phyloP scores from a whole-genome alignment of 257 asterid species.

The Phtheirospermum japonicum region DNA sequence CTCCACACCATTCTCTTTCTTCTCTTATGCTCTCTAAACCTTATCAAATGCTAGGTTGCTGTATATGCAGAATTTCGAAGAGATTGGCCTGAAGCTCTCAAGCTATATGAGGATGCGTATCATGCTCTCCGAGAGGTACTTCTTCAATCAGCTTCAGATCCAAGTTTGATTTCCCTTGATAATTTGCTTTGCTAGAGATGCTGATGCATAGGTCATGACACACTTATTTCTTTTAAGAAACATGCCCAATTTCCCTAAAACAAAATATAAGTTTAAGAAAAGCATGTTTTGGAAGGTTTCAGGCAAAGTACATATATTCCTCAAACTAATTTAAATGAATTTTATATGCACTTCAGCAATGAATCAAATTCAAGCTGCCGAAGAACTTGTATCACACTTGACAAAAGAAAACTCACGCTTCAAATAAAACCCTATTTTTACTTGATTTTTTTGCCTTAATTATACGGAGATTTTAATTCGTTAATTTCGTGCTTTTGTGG shows the following conservation, averaged over 20 bases:
- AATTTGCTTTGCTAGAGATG: slow-evolving; percentile 20
- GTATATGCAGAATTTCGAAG: slow-evolving; percentile 93
- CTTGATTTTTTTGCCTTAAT: background rate
- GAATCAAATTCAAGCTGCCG: slow-evolving; percentile 3
- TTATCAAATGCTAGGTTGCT: slow-evolving; percentile 84
- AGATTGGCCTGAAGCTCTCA: slow-evolving; percentile 95
- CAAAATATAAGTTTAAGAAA: background rate
- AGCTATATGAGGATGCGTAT: slow-evolving; percentile 87
- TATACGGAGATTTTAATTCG: background rate
- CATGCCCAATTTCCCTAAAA: background rate
- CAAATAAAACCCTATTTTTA: background rate
- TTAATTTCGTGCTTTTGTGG: background rate
- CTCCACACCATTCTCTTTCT: slow-evolving; percentile 26
- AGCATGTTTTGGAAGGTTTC: background rate
- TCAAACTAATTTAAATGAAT: background rate
- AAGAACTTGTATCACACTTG: background rate
- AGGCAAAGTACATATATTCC: background rate
- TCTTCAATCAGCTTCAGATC: slow-evolving; percentile 19
- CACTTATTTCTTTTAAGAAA: slow-evolving; percentile 4
- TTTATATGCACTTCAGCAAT: slow-evolving; percentile 5
- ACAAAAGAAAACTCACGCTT: background rate
- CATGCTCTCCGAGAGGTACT: slow-evolving; percentile 81
- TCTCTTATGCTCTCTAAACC: slow-evolving; percentile 45
- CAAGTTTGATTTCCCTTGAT: slow-evolving; percentile 20
- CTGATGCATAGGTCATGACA: slow-evolving; percentile 14